Conservation (phyloP, 495 filamentous ascomycete genomes). For the Aspergillus nanangensis region DNA sequence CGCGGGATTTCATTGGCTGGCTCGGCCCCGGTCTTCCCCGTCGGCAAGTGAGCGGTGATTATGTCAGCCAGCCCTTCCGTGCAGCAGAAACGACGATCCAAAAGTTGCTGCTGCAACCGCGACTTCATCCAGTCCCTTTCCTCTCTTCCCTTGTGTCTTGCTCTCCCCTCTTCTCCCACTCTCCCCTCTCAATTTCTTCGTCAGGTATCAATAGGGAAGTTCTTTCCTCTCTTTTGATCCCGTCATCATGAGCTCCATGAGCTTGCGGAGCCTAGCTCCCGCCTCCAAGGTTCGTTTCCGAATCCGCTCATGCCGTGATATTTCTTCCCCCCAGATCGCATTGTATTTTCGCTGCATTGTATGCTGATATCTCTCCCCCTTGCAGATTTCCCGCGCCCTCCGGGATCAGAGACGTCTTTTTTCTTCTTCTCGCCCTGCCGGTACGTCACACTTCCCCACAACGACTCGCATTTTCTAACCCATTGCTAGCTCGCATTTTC, state of each 20-base stretch:
- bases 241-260: slow-evolving; percentile 53
- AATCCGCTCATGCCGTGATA: background rate
- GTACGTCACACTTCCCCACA: slow-evolving; percentile 44
- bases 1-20: slow-evolving; percentile 24
- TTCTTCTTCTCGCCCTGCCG: slow-evolving; percentile 77
- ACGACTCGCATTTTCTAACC: slow-evolving; percentile 21
- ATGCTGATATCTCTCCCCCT: slow-evolving; percentile 21
- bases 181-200: slow-evolving; percentile 2
- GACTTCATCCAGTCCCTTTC: slow-evolving; percentile 15
- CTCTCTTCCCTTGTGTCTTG: slow-evolving; percentile 21
- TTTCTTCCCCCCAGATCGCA: background rate
- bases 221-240: slow-evolving; percentile 25
- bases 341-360: too few relatives aligned
- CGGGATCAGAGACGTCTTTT: slow-evolving; percentile 66
- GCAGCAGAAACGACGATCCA: slow-evolving; percentile 23
- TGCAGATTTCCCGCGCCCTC: slow-evolving; percentile 42
- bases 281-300: slow-evolving; percentile 46
- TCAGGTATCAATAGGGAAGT: slow-evolving; percentile 25
- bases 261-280: slow-evolving; percentile 56
- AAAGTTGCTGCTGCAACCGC: slow-evolving; percentile 32
- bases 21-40: slow-evolving; percentile 30
- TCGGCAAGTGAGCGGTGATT: slow-evolving; percentile 36
- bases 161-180: slow-evolving; percentile 10
- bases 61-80: slow-evolving; percentile 30
- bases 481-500: slow-evolving; percentile 66